Evolutionary conservation across 2,329 filamentous ascomycete genomes (phyloP).

Genomic region (Trichoderma atroviride): DNA sequence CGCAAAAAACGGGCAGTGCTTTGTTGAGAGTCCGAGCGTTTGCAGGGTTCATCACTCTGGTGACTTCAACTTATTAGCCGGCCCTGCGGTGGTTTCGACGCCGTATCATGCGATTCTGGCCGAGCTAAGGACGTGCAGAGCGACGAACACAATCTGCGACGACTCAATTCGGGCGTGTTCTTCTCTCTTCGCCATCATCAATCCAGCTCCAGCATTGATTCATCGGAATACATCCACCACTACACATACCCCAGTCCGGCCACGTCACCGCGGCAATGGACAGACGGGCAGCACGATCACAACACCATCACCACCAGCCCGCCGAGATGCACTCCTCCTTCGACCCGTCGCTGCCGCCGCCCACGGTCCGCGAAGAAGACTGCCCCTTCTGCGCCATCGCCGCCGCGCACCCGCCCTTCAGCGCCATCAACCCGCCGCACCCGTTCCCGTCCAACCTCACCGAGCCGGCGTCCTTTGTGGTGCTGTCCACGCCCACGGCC

Average conservation of each 20-base stretch:
- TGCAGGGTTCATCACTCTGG: background rate
- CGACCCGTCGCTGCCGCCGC: slow-evolving; percentile 40
- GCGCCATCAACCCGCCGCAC: slow-evolving; percentile 48
- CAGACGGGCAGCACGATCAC: background rate
- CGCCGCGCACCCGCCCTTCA: slow-evolving; percentile 50
- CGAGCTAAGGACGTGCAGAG: slow-evolving; percentile 5
- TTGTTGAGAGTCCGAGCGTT: background rate
- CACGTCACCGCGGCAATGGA: background rate
- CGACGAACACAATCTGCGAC: background rate
- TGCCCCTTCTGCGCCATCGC: slow-evolving; percentile 69
- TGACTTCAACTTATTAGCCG: slow-evolving; percentile 20
- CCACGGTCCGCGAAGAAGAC: slow-evolving; percentile 35
- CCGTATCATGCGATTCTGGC: slow-evolving; percentile 13
- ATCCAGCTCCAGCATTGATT: background rate
- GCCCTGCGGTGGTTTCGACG: background rate
- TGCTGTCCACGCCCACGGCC: slow-evolving; percentile 76
- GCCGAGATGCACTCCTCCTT: slow-evolving; percentile 35
- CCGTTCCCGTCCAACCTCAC: slow-evolving; percentile 41
- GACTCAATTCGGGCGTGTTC: background rate
- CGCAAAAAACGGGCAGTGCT: background rate
- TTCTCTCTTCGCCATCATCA: background rate
- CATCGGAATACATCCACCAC: background rate
- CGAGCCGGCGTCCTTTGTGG: slow-evolving; percentile 58
- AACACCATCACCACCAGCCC: background rate
- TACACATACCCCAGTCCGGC: background rate